Percentiles rank a stretch among this genome's conserved stretches.
phyloP scores from a whole-genome alignment of 2,329 filamentous ascomycete genomes.

The Lachnellula cervina region DNA sequence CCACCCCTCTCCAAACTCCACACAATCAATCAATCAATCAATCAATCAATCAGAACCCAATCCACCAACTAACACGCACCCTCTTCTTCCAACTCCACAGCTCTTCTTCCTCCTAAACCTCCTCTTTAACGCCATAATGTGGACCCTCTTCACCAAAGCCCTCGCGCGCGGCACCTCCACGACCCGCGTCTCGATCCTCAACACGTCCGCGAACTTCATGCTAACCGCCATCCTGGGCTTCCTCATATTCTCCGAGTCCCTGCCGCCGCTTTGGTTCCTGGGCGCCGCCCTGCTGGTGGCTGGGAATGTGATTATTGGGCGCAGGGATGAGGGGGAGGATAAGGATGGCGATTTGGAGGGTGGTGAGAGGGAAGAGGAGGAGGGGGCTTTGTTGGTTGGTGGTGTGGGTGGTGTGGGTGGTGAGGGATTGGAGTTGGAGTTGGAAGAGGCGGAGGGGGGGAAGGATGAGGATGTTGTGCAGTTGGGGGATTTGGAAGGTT shows the following conservation, averaged over 20 bases:
- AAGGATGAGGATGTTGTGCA: slow-evolving; percentile 25
- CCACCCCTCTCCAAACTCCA: neutral
- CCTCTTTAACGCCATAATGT: slow-evolving; percentile 52
- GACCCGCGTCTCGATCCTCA: slow-evolving; percentile 75
- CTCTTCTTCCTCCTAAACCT: slow-evolving; percentile 65
- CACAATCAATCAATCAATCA: no score
- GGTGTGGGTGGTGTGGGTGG: no score
- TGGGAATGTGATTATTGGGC: slow-evolving; percentile 73
- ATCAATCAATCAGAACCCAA: no score
- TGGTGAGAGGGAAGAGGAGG: slow-evolving; percentile 11
- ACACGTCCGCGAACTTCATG: slow-evolving; percentile 78
- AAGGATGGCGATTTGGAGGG: slow-evolving; percentile 9
- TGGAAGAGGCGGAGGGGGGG: slow-evolving; percentile 6
- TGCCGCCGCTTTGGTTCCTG: slow-evolving; percentile 72
- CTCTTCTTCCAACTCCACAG: slow-evolving; percentile 8
- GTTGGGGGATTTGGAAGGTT: slow-evolving; percentile 18
- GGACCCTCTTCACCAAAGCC: slow-evolving; percentile 75
- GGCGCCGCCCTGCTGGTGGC: slow-evolving; percentile 68
- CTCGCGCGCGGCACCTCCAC: slow-evolving; percentile 70
- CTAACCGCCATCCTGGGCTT: slow-evolving; percentile 68
- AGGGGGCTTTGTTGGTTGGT: slow-evolving; percentile 7
- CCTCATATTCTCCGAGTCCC: slow-evolving; percentile 63
- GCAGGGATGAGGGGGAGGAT: slow-evolving; percentile 39
- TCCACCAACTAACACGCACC: neutral
- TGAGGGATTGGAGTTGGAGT: slow-evolving; percentile 18